phyloP scores from a whole-genome alignment of 2,329 filamentous ascomycete species.

The Cadophora sp. region DNA sequence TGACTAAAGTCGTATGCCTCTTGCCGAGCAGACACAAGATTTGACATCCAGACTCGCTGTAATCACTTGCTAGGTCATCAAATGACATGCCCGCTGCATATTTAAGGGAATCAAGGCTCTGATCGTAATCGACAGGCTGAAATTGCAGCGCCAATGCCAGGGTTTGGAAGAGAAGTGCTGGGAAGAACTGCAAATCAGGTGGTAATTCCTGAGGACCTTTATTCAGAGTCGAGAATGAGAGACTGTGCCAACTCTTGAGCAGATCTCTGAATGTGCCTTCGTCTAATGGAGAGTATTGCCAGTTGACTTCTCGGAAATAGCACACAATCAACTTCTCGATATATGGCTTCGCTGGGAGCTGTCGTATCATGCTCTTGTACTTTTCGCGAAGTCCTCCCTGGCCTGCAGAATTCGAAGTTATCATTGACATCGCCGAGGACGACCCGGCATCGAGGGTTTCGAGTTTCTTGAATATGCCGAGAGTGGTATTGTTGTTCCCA shows the following conservation, averaged over 20 bases:
- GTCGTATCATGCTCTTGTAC: conserved; percentile 64
- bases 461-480: conserved; percentile 62
- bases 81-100: conserved; percentile 65
- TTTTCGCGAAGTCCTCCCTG: conserved; percentile 57
- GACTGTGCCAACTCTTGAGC: conserved; percentile 60
- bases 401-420: conserved; percentile 41
- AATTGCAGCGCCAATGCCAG: conserved; percentile 61
- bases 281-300: conserved; percentile 64
- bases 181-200: conserved; percentile 61
- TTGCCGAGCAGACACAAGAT: conserved; percentile 63
- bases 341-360: conserved; percentile 60
- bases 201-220: conserved; percentile 58
- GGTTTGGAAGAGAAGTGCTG: conserved; percentile 65
- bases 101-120: conserved; percentile 61
- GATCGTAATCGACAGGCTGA: conserved; percentile 55
- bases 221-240: conserved; percentile 59
- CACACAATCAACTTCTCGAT: conserved; percentile 61
- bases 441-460: conserved; percentile 52
- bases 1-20: conserved; percentile 60
- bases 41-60: conserved; percentile 63
- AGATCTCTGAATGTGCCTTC: conserved; percentile 58
- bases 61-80: conserved; percentile 65
- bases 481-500: conserved; percentile 58
- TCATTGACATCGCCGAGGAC: conserved; percentile 30
- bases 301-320: conserved; percentile 65